A percentile compares a stretch with the other conserved stretches of the same genome.
These are phyloP conservation scores for Klebsormidium nitens DNA, from an alignment of 139 green algal genomes.

Conservation along the genomic window DNA sequence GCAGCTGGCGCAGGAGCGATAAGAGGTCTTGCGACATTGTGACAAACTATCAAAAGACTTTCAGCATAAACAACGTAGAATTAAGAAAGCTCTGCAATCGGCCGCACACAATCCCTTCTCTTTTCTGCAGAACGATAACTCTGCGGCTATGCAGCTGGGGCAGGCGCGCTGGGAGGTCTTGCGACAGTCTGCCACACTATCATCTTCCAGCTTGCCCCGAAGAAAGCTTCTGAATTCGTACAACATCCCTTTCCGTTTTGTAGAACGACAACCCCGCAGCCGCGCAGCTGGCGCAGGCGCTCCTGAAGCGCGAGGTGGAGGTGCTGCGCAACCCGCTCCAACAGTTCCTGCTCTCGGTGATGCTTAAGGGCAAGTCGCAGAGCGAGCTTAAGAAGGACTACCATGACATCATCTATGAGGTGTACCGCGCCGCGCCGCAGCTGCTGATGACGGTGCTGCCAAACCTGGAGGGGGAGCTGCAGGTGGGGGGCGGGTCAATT, in stretches of 20 bases:
- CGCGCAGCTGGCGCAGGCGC: conserved; percentile 33
- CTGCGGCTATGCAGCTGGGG: too few species aligned
- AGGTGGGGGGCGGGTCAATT: conserved; percentile 4
- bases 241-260: too few species aligned
- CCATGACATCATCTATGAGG: conserved; percentile 51
- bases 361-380: conserved; percentile 24
- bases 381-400: conserved; percentile 45
- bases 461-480: conserved; percentile 53
- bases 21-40: too few species aligned
- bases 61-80: too few species aligned
- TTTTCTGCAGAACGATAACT: too few species aligned
- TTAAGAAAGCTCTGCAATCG: too few species aligned
- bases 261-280: conserved; percentile 34
- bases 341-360: conserved; percentile 44
- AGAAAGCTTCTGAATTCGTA: too few species aligned
- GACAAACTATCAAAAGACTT: too few species aligned
- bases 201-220: too few species aligned
- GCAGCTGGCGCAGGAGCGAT: conserved; percentile 34
- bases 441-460: conserved; percentile 67
- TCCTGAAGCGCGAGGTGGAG: conserved; percentile 51
- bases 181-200: too few species aligned
- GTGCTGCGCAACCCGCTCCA: conserved; percentile 53
- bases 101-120: too few species aligned
- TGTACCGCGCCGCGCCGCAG: conserved; percentile 55
- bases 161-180: too few species aligned